phyloP scores from a whole-genome alignment of 2,329 filamentous ascomycete genomes.

The Thelonectria blattea region DNA sequence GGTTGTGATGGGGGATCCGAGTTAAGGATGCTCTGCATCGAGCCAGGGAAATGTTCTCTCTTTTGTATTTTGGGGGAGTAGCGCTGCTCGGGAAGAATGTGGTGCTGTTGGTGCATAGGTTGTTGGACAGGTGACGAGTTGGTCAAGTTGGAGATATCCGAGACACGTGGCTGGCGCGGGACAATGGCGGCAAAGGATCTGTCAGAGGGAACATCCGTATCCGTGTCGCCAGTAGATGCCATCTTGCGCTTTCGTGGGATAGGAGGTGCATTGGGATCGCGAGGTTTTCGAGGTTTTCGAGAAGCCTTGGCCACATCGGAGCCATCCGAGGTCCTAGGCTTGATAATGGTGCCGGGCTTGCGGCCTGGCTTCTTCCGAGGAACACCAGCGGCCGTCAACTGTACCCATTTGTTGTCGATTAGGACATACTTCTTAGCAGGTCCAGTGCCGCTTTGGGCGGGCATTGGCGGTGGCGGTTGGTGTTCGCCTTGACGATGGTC shows the following conservation, averaged over 20 bases:
- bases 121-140: constrained; percentile 38
- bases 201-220: constrained; percentile 45
- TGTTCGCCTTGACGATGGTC: constrained; percentile 30
- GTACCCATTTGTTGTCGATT: constrained; percentile 51
- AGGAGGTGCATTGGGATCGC: constrained; percentile 64
- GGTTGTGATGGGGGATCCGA: constrained; percentile 48
- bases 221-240: constrained; percentile 46
- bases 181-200: constrained; percentile 43
- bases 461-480: constrained; percentile 32
- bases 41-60: constrained; percentile 57
- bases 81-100: constrained; percentile 40
- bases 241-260: constrained; percentile 62
- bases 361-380: constrained; percentile 69
- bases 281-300: constrained; percentile 62
- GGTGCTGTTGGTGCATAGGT: constrained; percentile 39
- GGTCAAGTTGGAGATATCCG: constrained; percentile 34
- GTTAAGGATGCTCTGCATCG: constrained; percentile 64
- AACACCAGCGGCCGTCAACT: constrained; percentile 62
- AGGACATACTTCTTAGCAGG: constrained; percentile 42
- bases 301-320: constrained; percentile 50
- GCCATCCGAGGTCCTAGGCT: constrained; percentile 49
- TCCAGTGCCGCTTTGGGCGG: constrained; percentile 31
- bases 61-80: constrained; percentile 56
- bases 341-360: constrained; percentile 64
- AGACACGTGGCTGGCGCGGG: constrained; percentile 32